Base-by-base conservation (phyloP, 164 flowering plant species). In the Platanus orientalis region DNA sequence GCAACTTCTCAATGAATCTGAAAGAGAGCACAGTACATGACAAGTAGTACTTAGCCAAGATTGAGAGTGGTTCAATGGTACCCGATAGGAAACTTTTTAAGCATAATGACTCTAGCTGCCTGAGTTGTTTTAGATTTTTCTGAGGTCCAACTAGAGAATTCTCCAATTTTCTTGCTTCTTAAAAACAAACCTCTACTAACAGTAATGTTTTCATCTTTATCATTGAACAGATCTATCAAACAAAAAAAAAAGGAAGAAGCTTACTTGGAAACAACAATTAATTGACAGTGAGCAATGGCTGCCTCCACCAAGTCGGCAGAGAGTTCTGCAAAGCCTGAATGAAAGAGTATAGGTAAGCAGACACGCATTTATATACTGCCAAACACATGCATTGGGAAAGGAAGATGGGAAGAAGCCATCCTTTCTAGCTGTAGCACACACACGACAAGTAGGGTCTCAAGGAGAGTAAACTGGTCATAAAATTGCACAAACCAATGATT, bases 241-340 rank as follows among this genome's bases (percentile, higher is more conserved):
- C 12, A 23, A 7, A 7, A 6, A 48, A n/a, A 54, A 27, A 20
- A 39, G 26, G 34, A 36, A 58, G 68, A 57, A 64, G 59, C 88
- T 81, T 81, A 88, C 99, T 92, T 95, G 72, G 97, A 86, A 68
- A 95, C 96, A 66, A 95, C 86, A 68, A 95, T 90, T 58, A 92
- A 67, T 69, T 92, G 97, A 64, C 97, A 90, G 71, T 95, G 99
- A 73, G 99, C 99, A 59, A 80, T 71, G 1, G 97, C 87, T 23
- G 89, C 96, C 79, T 87, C 94, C 61, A 64, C 84, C 27, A 95
- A 69, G 73, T 88, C 89, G 69, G 88, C 70, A 27, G 89, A 77
- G 52, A 92, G 86, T 73, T 95, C 97, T 0, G 75, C 62, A 79
- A 95, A 87, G 26, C 97, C 97, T 95, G 86, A 57, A 47, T 14